Evolutionary conservation across 2,329 filamentous ascomycete genomes (phyloP).

Genomic region (Penicillium brevicompactum): DNA sequence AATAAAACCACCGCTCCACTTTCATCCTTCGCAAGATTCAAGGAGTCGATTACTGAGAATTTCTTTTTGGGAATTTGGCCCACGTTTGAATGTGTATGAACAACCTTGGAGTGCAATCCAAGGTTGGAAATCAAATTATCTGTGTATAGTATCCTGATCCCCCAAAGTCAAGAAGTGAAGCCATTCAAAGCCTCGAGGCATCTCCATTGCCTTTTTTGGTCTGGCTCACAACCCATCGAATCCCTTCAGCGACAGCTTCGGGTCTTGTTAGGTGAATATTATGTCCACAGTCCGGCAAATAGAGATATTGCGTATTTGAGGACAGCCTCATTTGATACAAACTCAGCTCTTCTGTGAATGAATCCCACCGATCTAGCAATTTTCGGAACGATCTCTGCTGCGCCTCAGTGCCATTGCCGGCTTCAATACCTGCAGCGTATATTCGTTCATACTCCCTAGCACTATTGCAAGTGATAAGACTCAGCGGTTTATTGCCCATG

Average conservation of each 20-base stretch:
- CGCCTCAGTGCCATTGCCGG: slow-evolving; percentile 36
- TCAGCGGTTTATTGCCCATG: slow-evolving; percentile 35
- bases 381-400: slow-evolving; percentile 32
- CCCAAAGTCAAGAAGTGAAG: not conserved
- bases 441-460: slow-evolving; percentile 35
- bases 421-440: slow-evolving; percentile 35
- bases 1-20: not conserved
- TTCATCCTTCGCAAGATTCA: too few species aligned
- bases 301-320: slow-evolving; percentile 29
- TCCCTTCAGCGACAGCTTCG: slow-evolving; percentile 39
- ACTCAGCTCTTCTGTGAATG: slow-evolving; percentile 29
- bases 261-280: slow-evolving; percentile 40
- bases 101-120: slow-evolving; percentile 5
- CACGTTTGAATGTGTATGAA: too few species aligned
- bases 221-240: slow-evolving; percentile 33
- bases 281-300: slow-evolving; percentile 41
- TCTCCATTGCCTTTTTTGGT: not conserved
- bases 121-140: too few species aligned
- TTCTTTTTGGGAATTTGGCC: too few species aligned
- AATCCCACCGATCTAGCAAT: slow-evolving; percentile 34
- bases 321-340: slow-evolving; percentile 38
- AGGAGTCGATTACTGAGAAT: too few species aligned
- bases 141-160: too few species aligned
- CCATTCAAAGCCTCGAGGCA: not conserved
- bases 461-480: slow-evolving; percentile 39